A percentile compares a stretch with the other conserved stretches of the same genome.
phyloP scores from a whole-genome alignment of 495 filamentous ascomycete genomes.

The Podospora fimiseda region DNA sequence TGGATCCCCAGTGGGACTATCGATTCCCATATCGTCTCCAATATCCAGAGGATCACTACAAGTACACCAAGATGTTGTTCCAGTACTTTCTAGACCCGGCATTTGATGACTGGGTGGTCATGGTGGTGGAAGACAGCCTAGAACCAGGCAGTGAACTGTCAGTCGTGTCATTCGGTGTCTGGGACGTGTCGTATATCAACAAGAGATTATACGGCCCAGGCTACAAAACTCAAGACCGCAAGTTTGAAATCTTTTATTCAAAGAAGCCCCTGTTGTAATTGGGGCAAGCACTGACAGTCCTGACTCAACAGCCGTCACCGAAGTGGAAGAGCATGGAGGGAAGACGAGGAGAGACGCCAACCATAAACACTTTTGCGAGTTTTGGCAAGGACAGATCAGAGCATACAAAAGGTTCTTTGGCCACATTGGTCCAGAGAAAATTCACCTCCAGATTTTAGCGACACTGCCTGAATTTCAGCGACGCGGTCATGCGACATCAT shows the following conservation, averaged over 20 bases:
- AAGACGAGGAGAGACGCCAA: constrained; percentile 27
- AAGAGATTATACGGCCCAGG: constrained; percentile 24
- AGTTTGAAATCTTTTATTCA: too few relatives aligned
- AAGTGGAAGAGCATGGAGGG: constrained; percentile 22
- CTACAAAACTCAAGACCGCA: constrained; percentile 28
- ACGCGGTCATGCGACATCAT: constrained; percentile 26
- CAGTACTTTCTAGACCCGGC: constrained; percentile 28
- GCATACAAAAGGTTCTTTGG: constrained; percentile 25
- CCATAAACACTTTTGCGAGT: constrained; percentile 25
- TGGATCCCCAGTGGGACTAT: constrained; percentile 35
- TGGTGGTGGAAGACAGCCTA: constrained; percentile 28
- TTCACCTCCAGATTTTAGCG: constrained; percentile 32
- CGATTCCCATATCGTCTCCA: constrained; percentile 27
- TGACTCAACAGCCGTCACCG: constrained; percentile 16
- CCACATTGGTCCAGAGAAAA: constrained; percentile 24
- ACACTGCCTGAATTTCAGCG: constrained; percentile 28
- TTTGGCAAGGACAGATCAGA: constrained; percentile 21
- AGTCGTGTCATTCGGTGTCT: constrained; percentile 30
- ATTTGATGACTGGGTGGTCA: constrained; percentile 31
- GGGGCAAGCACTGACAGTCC: neutral
- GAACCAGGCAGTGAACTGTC: constrained; percentile 12
- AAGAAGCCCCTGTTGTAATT: too few relatives aligned
- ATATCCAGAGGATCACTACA: constrained; percentile 30
- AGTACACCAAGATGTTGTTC: constrained; percentile 29
- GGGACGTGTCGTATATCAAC: constrained; percentile 29